A percentile compares a stretch with the other conserved stretches of the same genome.
These are phyloP conservation scores for Bisporella sp. DNA, from an alignment of 2,329 filamentous ascomycete species.

Conservation along the genomic window DNA sequence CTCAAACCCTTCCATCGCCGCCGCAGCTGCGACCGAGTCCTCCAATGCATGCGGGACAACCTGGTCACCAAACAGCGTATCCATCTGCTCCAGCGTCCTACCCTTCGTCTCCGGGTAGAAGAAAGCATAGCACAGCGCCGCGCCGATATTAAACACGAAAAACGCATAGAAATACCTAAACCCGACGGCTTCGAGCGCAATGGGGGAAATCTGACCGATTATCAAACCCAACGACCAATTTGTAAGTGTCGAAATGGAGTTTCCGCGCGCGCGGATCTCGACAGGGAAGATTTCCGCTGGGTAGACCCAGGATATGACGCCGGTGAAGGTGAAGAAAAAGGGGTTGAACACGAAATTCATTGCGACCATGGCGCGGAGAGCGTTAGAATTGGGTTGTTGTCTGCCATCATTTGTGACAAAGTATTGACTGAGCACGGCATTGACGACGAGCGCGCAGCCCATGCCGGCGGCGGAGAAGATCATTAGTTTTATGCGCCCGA, in stretches of 20 bases:
- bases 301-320: slow-evolving; percentile 4
- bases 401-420: neutral
- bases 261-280: slow-evolving; percentile 7
- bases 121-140: neutral
- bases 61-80: neutral
- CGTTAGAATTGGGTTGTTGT: slow-evolving; percentile 32
- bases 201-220: slow-evolving; percentile 1
- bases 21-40: too few species aligned
- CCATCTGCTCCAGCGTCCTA: neutral
- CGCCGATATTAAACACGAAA: slow-evolving; percentile 4
- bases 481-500: neutral
- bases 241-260: slow-evolving; percentile 6
- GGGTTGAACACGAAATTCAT: slow-evolving; percentile 2
- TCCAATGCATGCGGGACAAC: too few species aligned
- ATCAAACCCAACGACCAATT: neutral
- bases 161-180: slow-evolving; percentile 8
- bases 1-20: too few species aligned
- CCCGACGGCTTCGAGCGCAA: slow-evolving; percentile 4
- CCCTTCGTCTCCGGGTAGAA: neutral
- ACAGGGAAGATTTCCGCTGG: slow-evolving; percentile 11
- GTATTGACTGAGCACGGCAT: neutral
- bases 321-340: slow-evolving; percentile 5
- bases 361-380: slow-evolving; percentile 2
- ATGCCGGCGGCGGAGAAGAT: slow-evolving; percentile 14
- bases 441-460: neutral